Evolutionary conservation across 2,329 filamentous ascomycete species (phyloP).

Genomic region (Fusarium torulosum): DNA sequence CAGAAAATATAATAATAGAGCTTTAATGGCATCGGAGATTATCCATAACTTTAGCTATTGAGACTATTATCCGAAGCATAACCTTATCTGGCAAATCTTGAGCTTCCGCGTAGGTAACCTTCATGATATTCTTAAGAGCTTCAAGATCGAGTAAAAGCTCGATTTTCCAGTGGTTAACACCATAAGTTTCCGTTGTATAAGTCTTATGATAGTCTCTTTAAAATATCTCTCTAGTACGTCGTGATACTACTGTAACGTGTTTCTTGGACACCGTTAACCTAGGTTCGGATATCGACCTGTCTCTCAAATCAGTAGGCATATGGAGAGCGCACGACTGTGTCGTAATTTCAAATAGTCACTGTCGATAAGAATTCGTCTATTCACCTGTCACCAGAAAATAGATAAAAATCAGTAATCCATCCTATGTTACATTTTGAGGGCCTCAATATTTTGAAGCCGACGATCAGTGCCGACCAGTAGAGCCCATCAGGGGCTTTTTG

Average conservation of each 20-base stretch:
- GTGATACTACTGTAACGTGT: background rate
- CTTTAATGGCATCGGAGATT: background rate
- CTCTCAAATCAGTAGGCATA: background rate
- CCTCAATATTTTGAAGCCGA: too few species aligned
- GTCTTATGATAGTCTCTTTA: background rate
- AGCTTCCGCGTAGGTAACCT: background rate
- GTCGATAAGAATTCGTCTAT: too few species aligned
- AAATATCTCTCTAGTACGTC: background rate
- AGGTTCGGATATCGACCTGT: background rate
- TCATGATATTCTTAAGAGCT: background rate
- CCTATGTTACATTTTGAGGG: too few species aligned
- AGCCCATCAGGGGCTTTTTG: too few species aligned
- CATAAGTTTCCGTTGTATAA: background rate
- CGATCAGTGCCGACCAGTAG: too few species aligned
- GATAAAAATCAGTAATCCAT: too few species aligned
- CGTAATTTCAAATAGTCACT: too few species aligned
- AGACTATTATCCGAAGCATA: background rate
- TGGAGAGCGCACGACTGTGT: too few species aligned
- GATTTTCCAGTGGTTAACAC: background rate
- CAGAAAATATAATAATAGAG: background rate
- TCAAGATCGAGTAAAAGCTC: background rate
- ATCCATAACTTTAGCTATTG: background rate
- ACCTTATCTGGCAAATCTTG: background rate
- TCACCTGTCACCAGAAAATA: too few species aligned
- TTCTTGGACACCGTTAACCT: background rate